A percentile compares a stretch with the other conserved stretches of the same genome.
These are phyloP conservation scores for Pyrenochaeta sp. DNA, from an alignment of 2,329 filamentous ascomycete genomes.

Conservation along the genomic window DNA sequence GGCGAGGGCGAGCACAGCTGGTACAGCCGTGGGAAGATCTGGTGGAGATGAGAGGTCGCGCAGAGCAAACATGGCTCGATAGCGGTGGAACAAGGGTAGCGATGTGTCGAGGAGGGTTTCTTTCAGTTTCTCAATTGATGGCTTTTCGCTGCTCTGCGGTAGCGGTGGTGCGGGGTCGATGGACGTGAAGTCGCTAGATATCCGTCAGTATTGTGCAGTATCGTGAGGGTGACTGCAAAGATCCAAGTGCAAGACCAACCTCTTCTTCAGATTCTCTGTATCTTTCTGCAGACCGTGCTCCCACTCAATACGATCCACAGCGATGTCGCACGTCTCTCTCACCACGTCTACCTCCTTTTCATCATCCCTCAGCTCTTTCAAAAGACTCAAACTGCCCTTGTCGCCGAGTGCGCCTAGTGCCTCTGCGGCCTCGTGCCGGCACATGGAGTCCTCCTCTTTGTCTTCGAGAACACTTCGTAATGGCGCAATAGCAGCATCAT, in stretches of 20 bases:
- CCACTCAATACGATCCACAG: constrained; percentile 93
- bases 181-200: constrained; percentile 88
- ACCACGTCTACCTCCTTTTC: constrained; percentile 79
- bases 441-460: constrained; percentile 88
- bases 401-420: constrained; percentile 88
- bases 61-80: constrained; percentile 97
- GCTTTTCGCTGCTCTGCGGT: constrained; percentile 68
- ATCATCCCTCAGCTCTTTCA: constrained; percentile 77
- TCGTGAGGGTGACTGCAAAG: no score
- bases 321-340: constrained; percentile 96
- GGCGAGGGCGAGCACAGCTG: constrained; percentile 86
- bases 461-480: constrained; percentile 79
- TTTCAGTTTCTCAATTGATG: constrained; percentile 76
- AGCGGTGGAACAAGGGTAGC: constrained; percentile 86
- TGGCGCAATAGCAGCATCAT: constrained; percentile 74
- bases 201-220: background rate
- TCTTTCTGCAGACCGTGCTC: constrained; percentile 69
- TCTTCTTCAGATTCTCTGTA: constrained; percentile 78
- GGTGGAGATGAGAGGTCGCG: constrained; percentile 94
- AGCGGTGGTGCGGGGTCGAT: constrained; percentile 94
- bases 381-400: constrained; percentile 72
- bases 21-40: constrained; percentile 84
- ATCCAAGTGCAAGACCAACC: no score
- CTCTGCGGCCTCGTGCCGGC: constrained; percentile 94
- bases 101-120: constrained; percentile 78